phyloP scores from a whole-genome alignment of 1,284 basidiomycete genomes.

The Marasmius fiardii region DNA sequence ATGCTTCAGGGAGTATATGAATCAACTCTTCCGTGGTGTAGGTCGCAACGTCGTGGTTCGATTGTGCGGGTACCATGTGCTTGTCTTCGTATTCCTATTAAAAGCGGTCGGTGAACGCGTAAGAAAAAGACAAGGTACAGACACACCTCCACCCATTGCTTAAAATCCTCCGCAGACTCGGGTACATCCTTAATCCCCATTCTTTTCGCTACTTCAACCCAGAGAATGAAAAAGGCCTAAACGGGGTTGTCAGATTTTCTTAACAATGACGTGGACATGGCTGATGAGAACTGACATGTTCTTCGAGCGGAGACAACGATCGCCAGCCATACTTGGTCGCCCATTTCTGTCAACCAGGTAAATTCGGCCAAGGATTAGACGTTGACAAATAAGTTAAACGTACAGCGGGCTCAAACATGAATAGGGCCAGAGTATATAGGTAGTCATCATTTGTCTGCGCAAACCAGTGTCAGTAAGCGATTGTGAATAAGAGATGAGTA shows the following conservation, averaged over 20 bases:
- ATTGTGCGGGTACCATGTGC: slow-evolving; percentile 36
- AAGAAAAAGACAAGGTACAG: background rate
- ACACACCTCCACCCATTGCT: slow-evolving; percentile 31
- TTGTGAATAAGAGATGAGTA: background rate
- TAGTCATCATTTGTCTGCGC: slow-evolving; percentile 28
- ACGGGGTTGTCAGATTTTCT: background rate
- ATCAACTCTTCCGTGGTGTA: slow-evolving; percentile 37
- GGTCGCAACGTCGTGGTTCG: slow-evolving; percentile 33
- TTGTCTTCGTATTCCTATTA: slow-evolving; percentile 30
- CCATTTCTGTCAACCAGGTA: slow-evolving; percentile 16
- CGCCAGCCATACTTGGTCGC: slow-evolving; percentile 21
- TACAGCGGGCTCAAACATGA: slow-evolving; percentile 27
- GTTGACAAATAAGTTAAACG: slow-evolving; percentile 1
- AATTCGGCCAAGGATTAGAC: background rate
- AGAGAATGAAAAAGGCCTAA: slow-evolving; percentile 29
- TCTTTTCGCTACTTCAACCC: slow-evolving; percentile 22
- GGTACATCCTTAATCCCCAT: slow-evolving; percentile 41
- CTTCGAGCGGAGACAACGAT: slow-evolving; percentile 18
- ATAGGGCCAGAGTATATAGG: slow-evolving; percentile 28
- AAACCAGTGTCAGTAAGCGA: background rate
- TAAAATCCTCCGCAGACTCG: slow-evolving; percentile 30
- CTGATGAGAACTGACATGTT: background rate
- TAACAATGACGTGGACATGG: too few relatives aligned
- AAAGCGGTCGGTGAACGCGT: too few relatives aligned
- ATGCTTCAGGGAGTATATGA: slow-evolving; percentile 28